Evolutionary conservation across 192 early-diverging fungal species (phyloP).

Genomic region (Entomortierella beljakovae): DNA sequence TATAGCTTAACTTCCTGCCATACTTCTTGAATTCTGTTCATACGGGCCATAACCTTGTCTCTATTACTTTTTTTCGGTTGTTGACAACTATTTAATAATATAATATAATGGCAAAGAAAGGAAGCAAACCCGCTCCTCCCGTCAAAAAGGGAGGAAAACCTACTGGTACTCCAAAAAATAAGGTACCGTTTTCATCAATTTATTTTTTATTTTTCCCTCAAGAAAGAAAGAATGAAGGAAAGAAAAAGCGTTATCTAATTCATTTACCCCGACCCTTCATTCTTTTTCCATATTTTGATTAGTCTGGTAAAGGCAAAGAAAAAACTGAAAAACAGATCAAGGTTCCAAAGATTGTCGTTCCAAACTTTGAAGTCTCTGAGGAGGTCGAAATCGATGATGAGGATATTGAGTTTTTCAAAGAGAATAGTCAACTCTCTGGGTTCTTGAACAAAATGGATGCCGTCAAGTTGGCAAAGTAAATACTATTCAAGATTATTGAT

Average conservation of each 20-base stretch:
- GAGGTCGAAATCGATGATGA: slow-evolving; percentile 77
- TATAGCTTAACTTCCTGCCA: background rate
- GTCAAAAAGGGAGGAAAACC: too few relatives aligned
- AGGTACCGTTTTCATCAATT: slow-evolving; percentile 5
- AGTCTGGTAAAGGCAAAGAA: slow-evolving; percentile 29
- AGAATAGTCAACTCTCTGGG: slow-evolving; percentile 67
- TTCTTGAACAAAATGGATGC: slow-evolving; percentile 77
- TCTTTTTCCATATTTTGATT: background rate
- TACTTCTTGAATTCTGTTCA: background rate
- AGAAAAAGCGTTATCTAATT: too few relatives aligned
- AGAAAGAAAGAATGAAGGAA: too few relatives aligned
- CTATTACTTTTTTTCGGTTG: background rate
- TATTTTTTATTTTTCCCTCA: background rate
- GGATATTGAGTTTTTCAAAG: slow-evolving; percentile 78
- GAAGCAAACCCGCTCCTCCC: background rate
- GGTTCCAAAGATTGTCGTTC: slow-evolving; percentile 53
- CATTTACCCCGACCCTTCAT: too few relatives aligned
- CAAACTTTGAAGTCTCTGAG: slow-evolving; percentile 61
- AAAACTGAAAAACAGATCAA: slow-evolving; percentile 51
- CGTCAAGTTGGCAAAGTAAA: slow-evolving; percentile 70
- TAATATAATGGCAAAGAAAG: slow-evolving; percentile 30
- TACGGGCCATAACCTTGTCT: background rate
- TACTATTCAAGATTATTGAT: background rate
- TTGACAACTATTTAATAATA: slow-evolving; percentile 12
- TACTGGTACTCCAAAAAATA: slow-evolving; percentile 25